A percentile compares a stretch with the other conserved stretches of the same genome.
phyloP scores from a whole-genome alignment of 169 alveolate genomes.

The Amoebophrya sp. region DNA sequence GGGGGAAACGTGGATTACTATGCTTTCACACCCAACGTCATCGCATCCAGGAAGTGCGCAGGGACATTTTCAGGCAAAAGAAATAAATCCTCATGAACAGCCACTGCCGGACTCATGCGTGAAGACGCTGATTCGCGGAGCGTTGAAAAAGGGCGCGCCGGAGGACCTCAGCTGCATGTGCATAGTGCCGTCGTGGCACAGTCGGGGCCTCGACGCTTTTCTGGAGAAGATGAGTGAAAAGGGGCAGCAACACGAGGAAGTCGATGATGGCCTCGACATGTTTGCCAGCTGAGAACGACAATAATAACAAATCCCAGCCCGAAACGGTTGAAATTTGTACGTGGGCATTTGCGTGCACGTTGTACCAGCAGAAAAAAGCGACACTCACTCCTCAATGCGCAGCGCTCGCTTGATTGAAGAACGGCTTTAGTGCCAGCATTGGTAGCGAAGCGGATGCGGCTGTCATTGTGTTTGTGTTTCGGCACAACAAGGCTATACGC shows the following conservation, averaged over 20 bases:
- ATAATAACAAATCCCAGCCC: no score
- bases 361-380: neutral
- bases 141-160: no score
- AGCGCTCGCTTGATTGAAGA: neutral
- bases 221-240: neutral
- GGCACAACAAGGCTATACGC: no score
- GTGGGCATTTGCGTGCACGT: neutral
- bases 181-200: neutral
- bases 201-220: neutral
- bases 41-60: neutral
- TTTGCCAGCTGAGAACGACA: neutral
- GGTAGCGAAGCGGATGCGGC: neutral
- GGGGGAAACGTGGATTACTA: no score
- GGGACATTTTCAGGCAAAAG: no score
- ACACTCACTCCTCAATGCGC: neutral
- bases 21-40: neutral
- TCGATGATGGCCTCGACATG: neutral
- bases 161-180: neutral
- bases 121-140: no score
- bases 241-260: neutral
- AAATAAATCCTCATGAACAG: no score
- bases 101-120: no score
- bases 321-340: no score
- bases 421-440: neutral
- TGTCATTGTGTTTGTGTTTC: no score